These are phyloP conservation scores for Colletotrichum falcatum DNA, from an alignment of 2,329 filamentous ascomycete species.

Conservation along the genomic window DNA sequence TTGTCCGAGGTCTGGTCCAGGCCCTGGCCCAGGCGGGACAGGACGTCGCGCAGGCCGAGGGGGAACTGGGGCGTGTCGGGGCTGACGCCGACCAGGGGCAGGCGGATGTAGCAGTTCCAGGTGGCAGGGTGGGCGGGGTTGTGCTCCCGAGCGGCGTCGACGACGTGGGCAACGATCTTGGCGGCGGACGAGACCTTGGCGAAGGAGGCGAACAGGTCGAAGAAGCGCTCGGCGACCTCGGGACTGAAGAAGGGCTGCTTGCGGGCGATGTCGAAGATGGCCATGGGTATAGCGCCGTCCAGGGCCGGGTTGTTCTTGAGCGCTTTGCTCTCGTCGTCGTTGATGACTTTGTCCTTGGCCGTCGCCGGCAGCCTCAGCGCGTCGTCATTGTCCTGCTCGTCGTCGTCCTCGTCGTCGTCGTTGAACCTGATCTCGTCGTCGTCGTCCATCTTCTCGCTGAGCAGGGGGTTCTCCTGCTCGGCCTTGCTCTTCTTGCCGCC, in stretches of 20 bases:
- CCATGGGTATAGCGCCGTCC: slow-evolving; percentile 91
- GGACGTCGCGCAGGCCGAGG: slow-evolving; percentile 72
- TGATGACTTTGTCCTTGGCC: slow-evolving; percentile 60
- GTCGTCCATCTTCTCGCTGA: slow-evolving; percentile 62
- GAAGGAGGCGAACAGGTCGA: slow-evolving; percentile 81
- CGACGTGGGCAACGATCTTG: slow-evolving; percentile 79
- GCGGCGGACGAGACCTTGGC: slow-evolving; percentile 71
- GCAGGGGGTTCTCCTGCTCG: slow-evolving; percentile 55
- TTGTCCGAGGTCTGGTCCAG: slow-evolving; percentile 60
- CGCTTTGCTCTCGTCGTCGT: slow-evolving; percentile 58
- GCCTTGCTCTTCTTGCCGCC: slow-evolving; percentile 68
- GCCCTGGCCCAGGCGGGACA: slow-evolving; percentile 70
- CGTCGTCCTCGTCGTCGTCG: slow-evolving; percentile 60
- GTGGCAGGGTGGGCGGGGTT: slow-evolving; percentile 73
- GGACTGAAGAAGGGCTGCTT: slow-evolving; percentile 79
- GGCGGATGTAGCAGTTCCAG: slow-evolving; percentile 77
- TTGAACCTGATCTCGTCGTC: slow-evolving; percentile 60
- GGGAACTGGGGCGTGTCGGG: slow-evolving; percentile 78
- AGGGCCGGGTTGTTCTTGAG: slow-evolving; percentile 84
- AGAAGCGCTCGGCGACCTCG: slow-evolving; percentile 79
- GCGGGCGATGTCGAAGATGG: slow-evolving; percentile 88
- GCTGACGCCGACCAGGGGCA: slow-evolving; percentile 75
- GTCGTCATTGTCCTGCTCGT: slow-evolving; percentile 51
- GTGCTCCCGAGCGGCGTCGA: slow-evolving; percentile 70
- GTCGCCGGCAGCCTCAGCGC: slow-evolving; percentile 59